Evolutionary conservation across 2,329 filamentous ascomycete species (phyloP).

Genomic region (Ophiostoma fasciatum): DNA sequence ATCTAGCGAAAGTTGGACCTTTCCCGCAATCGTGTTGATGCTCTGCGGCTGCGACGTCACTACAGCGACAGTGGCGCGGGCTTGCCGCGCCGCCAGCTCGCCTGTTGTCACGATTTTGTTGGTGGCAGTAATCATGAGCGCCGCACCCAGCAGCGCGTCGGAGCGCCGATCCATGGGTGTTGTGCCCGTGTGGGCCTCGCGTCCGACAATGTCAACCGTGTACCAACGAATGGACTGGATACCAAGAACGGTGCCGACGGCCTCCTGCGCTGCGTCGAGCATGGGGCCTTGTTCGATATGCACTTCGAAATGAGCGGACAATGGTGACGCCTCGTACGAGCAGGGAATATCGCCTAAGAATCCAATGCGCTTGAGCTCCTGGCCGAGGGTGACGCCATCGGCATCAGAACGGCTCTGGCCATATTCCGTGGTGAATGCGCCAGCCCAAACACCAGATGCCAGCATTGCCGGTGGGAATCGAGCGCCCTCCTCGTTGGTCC

Average conservation of each 20-base stretch:
- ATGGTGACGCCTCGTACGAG: constrained; percentile 43
- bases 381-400: constrained; percentile 47
- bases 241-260: constrained; percentile 55
- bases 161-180: constrained; percentile 33
- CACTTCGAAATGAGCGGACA: constrained; percentile 68
- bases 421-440: constrained; percentile 41
- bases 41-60: constrained; percentile 48
- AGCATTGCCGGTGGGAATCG: constrained; percentile 65
- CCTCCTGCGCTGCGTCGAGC: constrained; percentile 46
- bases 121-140: constrained; percentile 17
- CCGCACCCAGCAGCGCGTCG: constrained; percentile 10
- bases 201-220: constrained; percentile 48
- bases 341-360: constrained; percentile 47
- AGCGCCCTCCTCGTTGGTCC: constrained; percentile 74
- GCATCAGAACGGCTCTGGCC: constrained; percentile 51
- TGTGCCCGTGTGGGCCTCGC: constrained; percentile 61
- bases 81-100: constrained; percentile 25
- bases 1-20: constrained; percentile 53
- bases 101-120: constrained; percentile 43
- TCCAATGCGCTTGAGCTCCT: constrained; percentile 55
- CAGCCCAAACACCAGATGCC: constrained; percentile 63
- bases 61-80: constrained; percentile 56
- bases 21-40: constrained; percentile 59
- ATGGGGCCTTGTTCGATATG: constrained; percentile 78
- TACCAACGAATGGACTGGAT: constrained; percentile 67